Conservation (phyloP, 192 early-diverging fungal genomes). For the Bifiguratus adelaidae region DNA sequence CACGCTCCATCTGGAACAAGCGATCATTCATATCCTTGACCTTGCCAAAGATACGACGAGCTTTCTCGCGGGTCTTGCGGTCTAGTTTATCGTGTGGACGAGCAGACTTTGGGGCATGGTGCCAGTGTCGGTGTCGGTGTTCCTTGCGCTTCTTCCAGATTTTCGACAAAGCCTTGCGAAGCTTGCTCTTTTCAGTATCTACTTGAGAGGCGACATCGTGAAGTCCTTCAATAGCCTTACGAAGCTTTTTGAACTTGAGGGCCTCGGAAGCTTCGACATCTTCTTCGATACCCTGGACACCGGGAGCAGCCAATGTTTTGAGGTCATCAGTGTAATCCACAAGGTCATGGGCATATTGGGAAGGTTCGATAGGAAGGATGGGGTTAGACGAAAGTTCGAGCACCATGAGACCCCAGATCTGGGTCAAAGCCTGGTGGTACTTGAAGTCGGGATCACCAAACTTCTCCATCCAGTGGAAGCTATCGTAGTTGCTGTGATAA, state of each 20-base stretch:
- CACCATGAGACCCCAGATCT: constrained; percentile 31
- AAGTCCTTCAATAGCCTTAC: neutral
- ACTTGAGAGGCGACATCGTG: neutral
- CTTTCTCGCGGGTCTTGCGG: neutral
- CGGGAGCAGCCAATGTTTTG: neutral
- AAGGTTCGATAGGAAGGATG: constrained; percentile 25
- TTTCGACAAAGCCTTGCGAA: neutral
- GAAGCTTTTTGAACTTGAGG: neutral
- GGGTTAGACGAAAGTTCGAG: constrained; percentile 33
- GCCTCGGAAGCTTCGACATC: neutral
- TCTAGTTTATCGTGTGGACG: neutral
- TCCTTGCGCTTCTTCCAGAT: too few relatives aligned
- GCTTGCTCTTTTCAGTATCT: neutral
- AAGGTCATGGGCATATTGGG: constrained; percentile 35
- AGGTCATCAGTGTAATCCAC: constrained; percentile 23
- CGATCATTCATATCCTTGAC: constrained; percentile 31
- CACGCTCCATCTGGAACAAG: constrained; percentile 35
- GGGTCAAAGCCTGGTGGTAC: constrained; percentile 35
- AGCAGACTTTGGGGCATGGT: too few relatives aligned
- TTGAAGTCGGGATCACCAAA: constrained; percentile 39
- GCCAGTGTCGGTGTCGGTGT: too few relatives aligned
- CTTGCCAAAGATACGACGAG: neutral
- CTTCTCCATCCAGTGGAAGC: constrained; percentile 41
- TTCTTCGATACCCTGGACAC: neutral
- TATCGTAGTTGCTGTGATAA: constrained; percentile 50